These are phyloP conservation scores for Bacterosira constricta DNA, from an alignment of 108 stramenopile genomes.

Conservation along the genomic window DNA sequence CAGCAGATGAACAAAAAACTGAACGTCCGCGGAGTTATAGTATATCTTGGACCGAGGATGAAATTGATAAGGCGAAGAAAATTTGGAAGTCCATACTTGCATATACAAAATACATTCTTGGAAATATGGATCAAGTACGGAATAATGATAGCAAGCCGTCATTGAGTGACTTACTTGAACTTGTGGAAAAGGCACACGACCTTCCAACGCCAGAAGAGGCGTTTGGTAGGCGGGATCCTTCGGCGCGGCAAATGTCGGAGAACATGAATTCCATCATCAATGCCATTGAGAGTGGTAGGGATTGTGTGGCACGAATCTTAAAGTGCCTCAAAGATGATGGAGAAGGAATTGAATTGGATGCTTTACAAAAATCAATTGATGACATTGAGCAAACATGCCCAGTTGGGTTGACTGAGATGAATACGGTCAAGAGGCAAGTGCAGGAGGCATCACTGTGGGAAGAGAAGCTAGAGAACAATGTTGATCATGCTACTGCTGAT, in stretches of 20 bases:
- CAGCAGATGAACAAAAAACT: slow-evolving; percentile 5
- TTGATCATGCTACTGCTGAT: slow-evolving; percentile 44
- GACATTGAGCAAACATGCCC: slow-evolving; percentile 43
- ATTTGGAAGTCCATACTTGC: slow-evolving; percentile 43
- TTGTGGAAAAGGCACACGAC: slow-evolving; percentile 48
- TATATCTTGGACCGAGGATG: slow-evolving; percentile 31
- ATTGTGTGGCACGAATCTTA: slow-evolving; percentile 41
- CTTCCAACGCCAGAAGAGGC: slow-evolving; percentile 53
- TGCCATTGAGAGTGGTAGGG: slow-evolving; percentile 44
- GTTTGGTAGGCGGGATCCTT: slow-evolving; percentile 46
- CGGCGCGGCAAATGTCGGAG: slow-evolving; percentile 44
- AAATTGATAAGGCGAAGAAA: slow-evolving; percentile 48
- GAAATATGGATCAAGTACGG: slow-evolving; percentile 1
- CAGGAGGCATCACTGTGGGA: slow-evolving; percentile 42
- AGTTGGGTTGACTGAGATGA: slow-evolving; percentile 53
- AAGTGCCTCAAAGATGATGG: slow-evolving; percentile 47
- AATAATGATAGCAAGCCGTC: slow-evolving; percentile 20
- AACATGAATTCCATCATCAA: slow-evolving; percentile 49
- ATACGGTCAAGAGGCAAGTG: slow-evolving; percentile 32
- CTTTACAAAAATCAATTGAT: slow-evolving; percentile 51
- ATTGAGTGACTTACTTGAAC: slow-evolving; percentile 33
- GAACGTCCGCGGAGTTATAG: slow-evolving; percentile 26
- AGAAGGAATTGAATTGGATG: slow-evolving; percentile 68
- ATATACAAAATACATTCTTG: slow-evolving; percentile 30
- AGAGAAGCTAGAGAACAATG: slow-evolving; percentile 37